Percentiles rank a stretch among this genome's conserved stretches.
Evolutionary conservation across 768 basidiomycete genomes (phyloP).

Genomic region (Pholiota conissans): DNA sequence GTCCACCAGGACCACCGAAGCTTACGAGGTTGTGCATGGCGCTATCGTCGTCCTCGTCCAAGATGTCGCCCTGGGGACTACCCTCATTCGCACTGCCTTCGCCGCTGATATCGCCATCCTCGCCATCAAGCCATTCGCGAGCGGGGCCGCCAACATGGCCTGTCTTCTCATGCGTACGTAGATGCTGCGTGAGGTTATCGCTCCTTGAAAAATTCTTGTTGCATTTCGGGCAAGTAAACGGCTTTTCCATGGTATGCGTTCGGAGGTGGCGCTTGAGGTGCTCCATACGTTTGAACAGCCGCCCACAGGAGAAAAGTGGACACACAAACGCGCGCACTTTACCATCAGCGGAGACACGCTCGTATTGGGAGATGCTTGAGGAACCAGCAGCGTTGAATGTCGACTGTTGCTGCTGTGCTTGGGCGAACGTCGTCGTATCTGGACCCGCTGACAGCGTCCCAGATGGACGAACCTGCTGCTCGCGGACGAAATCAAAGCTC

Average conservation of each 20-base stretch:
- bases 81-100: constrained; percentile 18
- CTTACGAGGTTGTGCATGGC: constrained; percentile 14
- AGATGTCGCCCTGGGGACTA: background rate
- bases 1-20: constrained; percentile 9
- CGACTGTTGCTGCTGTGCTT: constrained; percentile 12
- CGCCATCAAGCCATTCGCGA: constrained; percentile 26
- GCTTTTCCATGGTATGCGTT: constrained; percentile 88
- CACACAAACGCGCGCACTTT: constrained; percentile 75
- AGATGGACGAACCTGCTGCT: constrained; percentile 17
- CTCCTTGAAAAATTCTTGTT: constrained; percentile 83
- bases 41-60: constrained; percentile 21
- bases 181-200: constrained; percentile 88
- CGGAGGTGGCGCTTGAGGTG: constrained; percentile 86
- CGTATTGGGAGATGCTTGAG: constrained; percentile 27
- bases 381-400: background rate
- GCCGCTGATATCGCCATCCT: constrained; percentile 23
- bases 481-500: constrained; percentile 32
- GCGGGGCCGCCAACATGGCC: constrained; percentile 4
- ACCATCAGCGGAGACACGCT: constrained; percentile 30
- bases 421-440: constrained; percentile 25
- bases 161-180: constrained; percentile 70
- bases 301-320: constrained; percentile 80
- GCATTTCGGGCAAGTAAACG: constrained; percentile 75
- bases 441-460: constrained; percentile 22
- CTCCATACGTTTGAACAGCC: constrained; percentile 90